Evolutionary conservation across 2,329 filamentous ascomycete species (phyloP).

Genomic region (Penicillium italicum): DNA sequence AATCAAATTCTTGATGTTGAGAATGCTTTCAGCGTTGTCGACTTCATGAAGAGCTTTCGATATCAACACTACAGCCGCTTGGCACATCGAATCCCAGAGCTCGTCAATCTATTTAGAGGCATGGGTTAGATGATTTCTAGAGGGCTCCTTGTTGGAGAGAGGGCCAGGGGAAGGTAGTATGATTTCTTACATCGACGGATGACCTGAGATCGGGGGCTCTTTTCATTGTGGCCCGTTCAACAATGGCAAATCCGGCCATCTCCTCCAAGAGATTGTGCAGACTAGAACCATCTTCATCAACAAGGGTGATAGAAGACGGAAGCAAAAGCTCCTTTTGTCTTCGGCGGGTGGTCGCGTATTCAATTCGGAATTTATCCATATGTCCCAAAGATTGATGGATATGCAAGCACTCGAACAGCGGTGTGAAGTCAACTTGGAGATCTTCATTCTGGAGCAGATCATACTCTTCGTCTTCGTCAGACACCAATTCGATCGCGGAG

Average conservation of each 20-base stretch:
- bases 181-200: slow-evolving; percentile 64
- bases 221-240: slow-evolving; percentile 90
- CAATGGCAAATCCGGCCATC: slow-evolving; percentile 93
- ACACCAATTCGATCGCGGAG: slow-evolving; percentile 90
- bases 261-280: slow-evolving; percentile 90
- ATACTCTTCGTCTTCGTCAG: slow-evolving; percentile 92
- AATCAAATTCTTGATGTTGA: slow-evolving; percentile 93
- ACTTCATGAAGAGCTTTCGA: slow-evolving; percentile 73
- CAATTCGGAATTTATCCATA: slow-evolving; percentile 81
- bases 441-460: slow-evolving; percentile 95
- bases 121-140: slow-evolving; percentile 12
- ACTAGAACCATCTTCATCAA: slow-evolving; percentile 77
- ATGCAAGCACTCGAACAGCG: slow-evolving; percentile 89
- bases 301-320: slow-evolving; percentile 69
- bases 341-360: slow-evolving; percentile 87
- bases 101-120: slow-evolving; percentile 70
- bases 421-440: slow-evolving; percentile 88
- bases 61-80: slow-evolving; percentile 77
- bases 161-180: slow-evolving; percentile 26
- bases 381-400: slow-evolving; percentile 94
- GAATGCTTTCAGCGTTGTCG: slow-evolving; percentile 79
- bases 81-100: slow-evolving; percentile 97
- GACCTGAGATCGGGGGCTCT: slow-evolving; percentile 79
- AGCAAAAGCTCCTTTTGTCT: slow-evolving; percentile 89
- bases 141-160: background rate